Evolutionary conservation across 495 filamentous ascomycete genomes (phyloP), one percentile per base, ranked within the genome.

Genomic region (Annulohypoxylon maeteangense): DNA sequence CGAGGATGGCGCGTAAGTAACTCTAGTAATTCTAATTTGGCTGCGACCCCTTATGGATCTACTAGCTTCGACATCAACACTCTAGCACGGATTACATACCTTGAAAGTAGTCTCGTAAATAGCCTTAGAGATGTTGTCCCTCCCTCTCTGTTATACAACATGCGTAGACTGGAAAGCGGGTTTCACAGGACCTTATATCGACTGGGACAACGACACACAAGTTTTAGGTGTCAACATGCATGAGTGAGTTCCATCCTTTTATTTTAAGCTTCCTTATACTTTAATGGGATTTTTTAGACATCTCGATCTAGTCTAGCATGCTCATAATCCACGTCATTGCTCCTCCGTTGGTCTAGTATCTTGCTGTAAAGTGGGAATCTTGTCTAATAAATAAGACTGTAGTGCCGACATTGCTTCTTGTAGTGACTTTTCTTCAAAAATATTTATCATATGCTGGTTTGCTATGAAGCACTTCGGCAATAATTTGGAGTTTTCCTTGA

Each of bases 351-450:
- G n/a, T 42, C 4, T 10, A 12, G 38, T 44, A 11, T 20, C 12
- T 12, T 44, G 4, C 18, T 5, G 8, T 27, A 7, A n/a, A 29
- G 22, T 5, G 11, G 20, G 12, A n/a, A 31, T 32, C 25, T 27
- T 10, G 2, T 54, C 3, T 48, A 47, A 5, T 29, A 76, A 36
- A 42, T 60, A 74, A 11, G 22, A 12, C 25, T 65, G 57, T n/a
- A 76, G 36, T 11, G 57, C 63, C 7, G 18, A 8, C 29, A 76
- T 53, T 40, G 74, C 66, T 45, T 58, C 32, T 14, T 31, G 4
- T 31, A 72, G 56, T 0, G 50, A 25, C 45, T 20, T 44, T 20
- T 65, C 51, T 12, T 3, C 38, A 45, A 76, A 65, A 16, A 72
- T 74, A 1, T 54, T 14, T 10, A 12, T n/a, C 36, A 40, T 40